A percentile compares a stretch with the other conserved stretches of the same genome.
Conservation (phyloP, 2,329 filamentous ascomycete species). For the Aureobasidium vineae region DNA sequence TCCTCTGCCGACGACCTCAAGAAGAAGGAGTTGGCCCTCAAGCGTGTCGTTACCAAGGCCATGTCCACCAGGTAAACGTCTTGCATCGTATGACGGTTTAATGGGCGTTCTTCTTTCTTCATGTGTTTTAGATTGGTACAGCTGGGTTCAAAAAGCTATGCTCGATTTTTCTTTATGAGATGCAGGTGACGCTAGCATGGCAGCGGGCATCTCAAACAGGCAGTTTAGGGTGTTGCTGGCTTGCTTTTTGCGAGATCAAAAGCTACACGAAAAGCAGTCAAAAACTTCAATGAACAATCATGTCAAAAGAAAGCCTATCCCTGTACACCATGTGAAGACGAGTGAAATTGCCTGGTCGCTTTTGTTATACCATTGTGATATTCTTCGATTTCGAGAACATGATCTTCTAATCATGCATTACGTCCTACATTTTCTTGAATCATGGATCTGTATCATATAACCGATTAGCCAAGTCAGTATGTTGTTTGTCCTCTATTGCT, state of each 20-base stretch:
- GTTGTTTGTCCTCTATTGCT: no score
- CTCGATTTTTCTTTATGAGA: constrained; percentile 24
- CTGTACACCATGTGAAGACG: not conserved
- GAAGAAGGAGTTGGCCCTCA: constrained; percentile 99
- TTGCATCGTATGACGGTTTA: constrained; percentile 28
- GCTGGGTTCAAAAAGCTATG: constrained; percentile 27
- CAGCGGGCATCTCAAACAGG: constrained; percentile 19
- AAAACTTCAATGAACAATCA: constrained; percentile 24
- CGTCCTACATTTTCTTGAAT: not conserved
- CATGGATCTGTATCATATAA: not conserved
- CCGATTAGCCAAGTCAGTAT: not conserved
- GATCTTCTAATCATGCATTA: not conserved
- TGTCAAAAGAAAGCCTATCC: constrained; percentile 7
- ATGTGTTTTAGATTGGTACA: constrained; percentile 26
- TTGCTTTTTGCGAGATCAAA: constrained; percentile 17
- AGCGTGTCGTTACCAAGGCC: constrained; percentile 93
- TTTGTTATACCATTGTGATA: not conserved
- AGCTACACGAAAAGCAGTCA: constrained; percentile 22
- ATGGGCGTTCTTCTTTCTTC: constrained; percentile 30
- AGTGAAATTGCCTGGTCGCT: not conserved
- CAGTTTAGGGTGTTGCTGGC: constrained; percentile 19
- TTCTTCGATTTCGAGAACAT: no score
- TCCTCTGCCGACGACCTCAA: constrained; percentile 89
- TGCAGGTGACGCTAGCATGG: constrained; percentile 19
- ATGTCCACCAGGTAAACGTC: constrained; percentile 40